phyloP scores from a whole-genome alignment of 1,284 basidiomycete genomes.

The Cutaneotrichosporon cyanovorans region DNA sequence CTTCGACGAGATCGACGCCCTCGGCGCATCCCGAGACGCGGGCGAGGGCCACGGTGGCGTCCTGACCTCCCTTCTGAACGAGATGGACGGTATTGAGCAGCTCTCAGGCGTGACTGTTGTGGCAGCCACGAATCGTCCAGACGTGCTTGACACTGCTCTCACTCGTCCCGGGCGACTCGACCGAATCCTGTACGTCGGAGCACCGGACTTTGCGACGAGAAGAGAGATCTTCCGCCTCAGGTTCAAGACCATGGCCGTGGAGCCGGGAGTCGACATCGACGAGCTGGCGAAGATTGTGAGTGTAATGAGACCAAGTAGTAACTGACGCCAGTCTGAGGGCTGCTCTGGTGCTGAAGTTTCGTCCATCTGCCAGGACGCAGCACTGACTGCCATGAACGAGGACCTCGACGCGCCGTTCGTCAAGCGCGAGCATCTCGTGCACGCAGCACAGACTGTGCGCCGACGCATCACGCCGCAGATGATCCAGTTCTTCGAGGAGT shows the following conservation, averaged over 20 bases:
- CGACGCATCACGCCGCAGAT: constrained; percentile 81
- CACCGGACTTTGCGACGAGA: constrained; percentile 70
- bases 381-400: constrained; percentile 78
- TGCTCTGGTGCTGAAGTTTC: constrained; percentile 95
- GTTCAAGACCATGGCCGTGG: constrained; percentile 70
- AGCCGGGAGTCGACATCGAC: constrained; percentile 59
- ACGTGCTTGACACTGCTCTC: constrained; percentile 84
- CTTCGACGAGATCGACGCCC: constrained; percentile 96
- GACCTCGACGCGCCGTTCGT: constrained; percentile 72
- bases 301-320: constrained; percentile 5
- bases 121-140: constrained; percentile 93
- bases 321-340: constrained; percentile 64
- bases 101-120: constrained; percentile 86
- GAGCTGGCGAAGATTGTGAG: constrained; percentile 67
- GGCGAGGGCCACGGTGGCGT: constrained; percentile 69
- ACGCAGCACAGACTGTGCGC: constrained; percentile 66
- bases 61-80: constrained; percentile 85
- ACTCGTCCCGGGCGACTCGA: constrained; percentile 95
- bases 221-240: constrained; percentile 78
- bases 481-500: constrained; percentile 61
- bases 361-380: constrained; percentile 92
- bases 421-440: constrained; percentile 62
- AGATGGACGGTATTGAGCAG: constrained; percentile 98
- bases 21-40: constrained; percentile 68
- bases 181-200: constrained; percentile 87